Percentiles rank a stretch among this genome's conserved stretches.
phyloP scores from a whole-genome alignment of 2,329 filamentous ascomycete species.

The Sporothrix variecibatus region DNA sequence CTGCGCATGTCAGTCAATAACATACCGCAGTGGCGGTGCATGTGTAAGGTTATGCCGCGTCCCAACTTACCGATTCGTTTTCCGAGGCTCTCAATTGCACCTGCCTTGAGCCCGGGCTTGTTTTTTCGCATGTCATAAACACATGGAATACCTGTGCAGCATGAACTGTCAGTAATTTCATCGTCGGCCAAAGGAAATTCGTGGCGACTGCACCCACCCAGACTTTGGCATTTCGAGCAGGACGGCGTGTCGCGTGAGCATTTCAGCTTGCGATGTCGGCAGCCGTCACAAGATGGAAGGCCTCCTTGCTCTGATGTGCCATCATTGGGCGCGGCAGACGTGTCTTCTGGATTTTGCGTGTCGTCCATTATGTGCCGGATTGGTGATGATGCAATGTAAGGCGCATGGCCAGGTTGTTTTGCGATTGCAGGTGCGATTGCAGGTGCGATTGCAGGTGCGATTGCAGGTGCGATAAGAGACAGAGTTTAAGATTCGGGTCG shows the following conservation, averaged over 20 bases:
- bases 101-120: neutral
- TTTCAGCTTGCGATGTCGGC: constrained; percentile 10
- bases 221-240: neutral
- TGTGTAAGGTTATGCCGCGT: too few species aligned
- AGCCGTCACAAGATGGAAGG: constrained; percentile 3
- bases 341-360: neutral
- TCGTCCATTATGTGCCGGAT: neutral
- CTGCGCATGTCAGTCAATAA: neutral
- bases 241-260: constrained; percentile 5
- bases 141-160: neutral
- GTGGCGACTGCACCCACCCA: neutral
- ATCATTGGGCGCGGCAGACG: neutral
- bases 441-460: too few species aligned
- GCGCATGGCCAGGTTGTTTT: neutral
- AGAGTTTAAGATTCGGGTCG: too few species aligned
- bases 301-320: neutral
- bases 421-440: too few species aligned
- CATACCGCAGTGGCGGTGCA: too few species aligned
- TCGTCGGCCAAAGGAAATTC: too few species aligned
- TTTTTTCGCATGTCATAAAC: constrained; percentile 13
- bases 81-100: neutral
- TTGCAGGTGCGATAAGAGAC: too few species aligned
- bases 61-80: neutral
- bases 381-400: neutral
- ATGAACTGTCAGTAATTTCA: neutral